phyloP scores from a whole-genome alignment of 2,329 filamentous ascomycete genomes.

The Fusarium pininemorale region DNA sequence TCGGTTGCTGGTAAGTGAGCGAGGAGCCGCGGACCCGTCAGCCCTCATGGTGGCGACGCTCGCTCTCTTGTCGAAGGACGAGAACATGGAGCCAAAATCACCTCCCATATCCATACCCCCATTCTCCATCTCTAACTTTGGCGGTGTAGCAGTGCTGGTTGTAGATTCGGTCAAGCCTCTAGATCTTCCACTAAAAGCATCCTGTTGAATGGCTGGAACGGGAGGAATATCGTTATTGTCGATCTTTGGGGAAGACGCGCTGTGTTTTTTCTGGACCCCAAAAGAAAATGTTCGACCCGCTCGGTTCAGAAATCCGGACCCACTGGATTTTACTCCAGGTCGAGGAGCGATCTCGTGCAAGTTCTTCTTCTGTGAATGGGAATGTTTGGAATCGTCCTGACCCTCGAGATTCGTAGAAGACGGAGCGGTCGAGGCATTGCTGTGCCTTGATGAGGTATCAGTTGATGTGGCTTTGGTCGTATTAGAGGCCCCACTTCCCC shows the following conservation, averaged over 20 bases:
- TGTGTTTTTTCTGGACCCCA: slow-evolving; percentile 63
- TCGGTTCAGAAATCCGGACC: slow-evolving; percentile 62
- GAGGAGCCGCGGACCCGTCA: slow-evolving; percentile 50
- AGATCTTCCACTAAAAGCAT: slow-evolving; percentile 49
- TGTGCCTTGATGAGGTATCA: slow-evolving; percentile 70
- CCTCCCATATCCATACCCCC: slow-evolving; percentile 63
- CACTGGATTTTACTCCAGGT: slow-evolving; percentile 58
- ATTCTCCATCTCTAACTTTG: slow-evolving; percentile 57
- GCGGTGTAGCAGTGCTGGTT: slow-evolving; percentile 62
- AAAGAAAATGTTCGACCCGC: slow-evolving; percentile 69
- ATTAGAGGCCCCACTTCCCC: slow-evolving; percentile 69
- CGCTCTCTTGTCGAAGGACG: slow-evolving; percentile 63
- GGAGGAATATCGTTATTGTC: slow-evolving; percentile 51
- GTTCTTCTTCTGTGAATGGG: slow-evolving; percentile 50
- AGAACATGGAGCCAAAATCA: slow-evolving; percentile 67
- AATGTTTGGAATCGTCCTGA: slow-evolving; percentile 44
- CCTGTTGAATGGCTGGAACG: slow-evolving; percentile 47
- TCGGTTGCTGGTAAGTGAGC: slow-evolving; percentile 59
- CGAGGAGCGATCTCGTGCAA: slow-evolving; percentile 50
- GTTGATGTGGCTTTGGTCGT: slow-evolving; percentile 68
- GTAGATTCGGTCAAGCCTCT: slow-evolving; percentile 65
- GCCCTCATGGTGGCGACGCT: slow-evolving; percentile 60
- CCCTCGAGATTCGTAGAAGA: slow-evolving; percentile 60
- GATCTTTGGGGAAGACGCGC: slow-evolving; percentile 42
- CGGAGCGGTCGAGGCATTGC: slow-evolving; percentile 68